A percentile compares a stretch with the other conserved stretches of the same genome.
Conservation (phyloP, 116 monocot genomes). For the Papilionanthe hybrid region DNA sequence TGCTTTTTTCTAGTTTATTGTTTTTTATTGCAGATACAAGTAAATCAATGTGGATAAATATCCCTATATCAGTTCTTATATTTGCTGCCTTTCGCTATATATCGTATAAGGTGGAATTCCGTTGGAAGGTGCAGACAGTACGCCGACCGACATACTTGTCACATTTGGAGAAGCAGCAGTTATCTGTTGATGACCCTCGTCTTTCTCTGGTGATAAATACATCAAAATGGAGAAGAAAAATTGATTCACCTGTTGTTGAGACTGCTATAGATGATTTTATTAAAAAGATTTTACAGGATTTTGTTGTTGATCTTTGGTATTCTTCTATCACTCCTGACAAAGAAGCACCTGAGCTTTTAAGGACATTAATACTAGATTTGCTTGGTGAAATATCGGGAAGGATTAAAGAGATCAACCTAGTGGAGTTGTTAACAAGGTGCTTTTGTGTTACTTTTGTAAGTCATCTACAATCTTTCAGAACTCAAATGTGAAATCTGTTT, state of each 20-base stretch:
- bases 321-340: slow-evolving; percentile 87
- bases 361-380: slow-evolving; percentile 65
- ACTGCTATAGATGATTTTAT: slow-evolving; percentile 67
- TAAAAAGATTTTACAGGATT: slow-evolving; percentile 78
- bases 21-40: slow-evolving; percentile 71
- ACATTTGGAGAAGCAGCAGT: slow-evolving; percentile 58
- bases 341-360: slow-evolving; percentile 83
- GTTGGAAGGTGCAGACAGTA: slow-evolving; percentile 54
- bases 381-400: slow-evolving; percentile 84
- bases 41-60: slow-evolving; percentile 96
- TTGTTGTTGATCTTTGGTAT: slow-evolving; percentile 93
- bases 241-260: slow-evolving; percentile 74
- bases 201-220: slow-evolving; percentile 35
- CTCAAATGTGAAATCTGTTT: background rate
- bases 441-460: slow-evolving; percentile 48
- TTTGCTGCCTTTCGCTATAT: slow-evolving; percentile 64
- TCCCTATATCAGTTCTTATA: slow-evolving; percentile 85
- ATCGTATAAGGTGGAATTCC: slow-evolving; percentile 73
- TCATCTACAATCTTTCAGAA: slow-evolving; percentile 17
- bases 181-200: slow-evolving; percentile 59
- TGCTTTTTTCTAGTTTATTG: background rate
- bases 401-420: slow-evolving; percentile 80
- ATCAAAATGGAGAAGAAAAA: slow-evolving; percentile 66
- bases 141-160: slow-evolving; percentile 48
- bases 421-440: slow-evolving; percentile 93